Conservation (phyloP, 2,329 filamentous ascomycete genomes). For the Cryphonectria carpinicola region DNA sequence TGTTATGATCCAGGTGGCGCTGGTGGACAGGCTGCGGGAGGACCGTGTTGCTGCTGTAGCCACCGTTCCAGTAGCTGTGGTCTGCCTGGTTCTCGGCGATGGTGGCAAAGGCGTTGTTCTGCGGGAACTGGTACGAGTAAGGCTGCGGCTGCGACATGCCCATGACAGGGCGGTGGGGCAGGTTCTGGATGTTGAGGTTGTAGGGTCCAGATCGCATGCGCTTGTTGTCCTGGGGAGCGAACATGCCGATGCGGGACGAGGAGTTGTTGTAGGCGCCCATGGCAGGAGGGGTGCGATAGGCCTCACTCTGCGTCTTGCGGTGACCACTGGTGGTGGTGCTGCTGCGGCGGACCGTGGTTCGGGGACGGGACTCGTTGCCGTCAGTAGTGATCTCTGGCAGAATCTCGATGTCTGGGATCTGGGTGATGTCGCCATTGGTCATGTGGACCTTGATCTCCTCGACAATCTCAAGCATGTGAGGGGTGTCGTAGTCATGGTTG, state of each 20-base stretch:
- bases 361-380: conserved; percentile 30
- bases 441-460: conserved; percentile 51
- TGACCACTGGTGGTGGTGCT: conserved; percentile 31
- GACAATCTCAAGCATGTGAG: conserved; percentile 52
- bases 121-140: conserved; percentile 12
- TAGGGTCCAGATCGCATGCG: conserved; percentile 25
- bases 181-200: conserved; percentile 22
- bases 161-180: conserved; percentile 37
- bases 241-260: conserved; percentile 13
- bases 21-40: conserved; percentile 28
- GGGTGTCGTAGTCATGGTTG: conserved; percentile 51
- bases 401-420: conserved; percentile 63
- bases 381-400: conserved; percentile 56
- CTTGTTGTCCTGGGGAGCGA: conserved; percentile 22
- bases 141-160: conserved; percentile 19
- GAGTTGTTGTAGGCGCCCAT: conserved; percentile 23
- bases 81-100: conserved; percentile 41
- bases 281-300: conserved; percentile 32
- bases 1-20: conserved; percentile 10
- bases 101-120: conserved; percentile 35
- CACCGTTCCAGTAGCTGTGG: conserved; percentile 34
- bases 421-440: conserved; percentile 43
- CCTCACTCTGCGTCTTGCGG: conserved; percentile 27
- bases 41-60: conserved; percentile 30
- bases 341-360: conserved; percentile 31